Evolutionary conservation across 2,329 filamentous ascomycete species (phyloP), one percentile per base, ranked within the genome.

Genomic region (Neofusicoccum kwambonambiense): DNA sequence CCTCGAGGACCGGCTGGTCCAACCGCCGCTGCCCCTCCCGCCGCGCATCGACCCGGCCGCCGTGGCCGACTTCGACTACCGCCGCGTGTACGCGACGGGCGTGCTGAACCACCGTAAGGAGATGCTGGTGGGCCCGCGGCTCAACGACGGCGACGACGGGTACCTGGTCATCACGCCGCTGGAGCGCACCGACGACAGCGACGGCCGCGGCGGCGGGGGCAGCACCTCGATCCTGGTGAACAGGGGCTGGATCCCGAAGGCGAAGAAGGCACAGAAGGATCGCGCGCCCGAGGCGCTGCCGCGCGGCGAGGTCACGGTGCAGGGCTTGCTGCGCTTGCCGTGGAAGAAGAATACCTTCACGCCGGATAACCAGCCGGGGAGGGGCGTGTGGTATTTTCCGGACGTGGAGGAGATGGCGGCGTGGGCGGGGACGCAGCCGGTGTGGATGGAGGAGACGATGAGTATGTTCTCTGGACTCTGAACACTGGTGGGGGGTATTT

Each of bases 341-440:
- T 96, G 92, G 87, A 95, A 96, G 85, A 96, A 94, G 84, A 99
- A 99, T 77, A 90, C 93, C 86, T 99, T 99, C 77, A 99, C 95
- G 64, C 95, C 95, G 0, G 88, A 90, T 0, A 99, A 99, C 72
- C 83, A 87, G 70, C 94, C 94, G 0, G 89, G 93, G 70, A 88
- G 88, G 74, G 87, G 89, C 66, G 89, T 93, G 77, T 99, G 96
- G 76, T 97, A 97, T 79, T 99, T 99, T 74, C 94, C 95, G 0
- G 94, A 97, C 77, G 92, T 99, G 27, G 78, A 85, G 71, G 87
- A 97, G 82, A 99, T 99, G 95, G 95, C 95, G 1, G 83, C 82
- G 67, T 79, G 92, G 75, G 89, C 88, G 27, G 92, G 91, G 1
- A 93, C 90, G 72, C 92, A 97, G 79, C 84, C 92, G 0, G 90